Percentiles rank a stretch among this genome's conserved stretches.
These are phyloP conservation scores for Incumbomyces delicatus DNA, from an alignment of 2,329 filamentous ascomycete species.

Conservation along the genomic window DNA sequence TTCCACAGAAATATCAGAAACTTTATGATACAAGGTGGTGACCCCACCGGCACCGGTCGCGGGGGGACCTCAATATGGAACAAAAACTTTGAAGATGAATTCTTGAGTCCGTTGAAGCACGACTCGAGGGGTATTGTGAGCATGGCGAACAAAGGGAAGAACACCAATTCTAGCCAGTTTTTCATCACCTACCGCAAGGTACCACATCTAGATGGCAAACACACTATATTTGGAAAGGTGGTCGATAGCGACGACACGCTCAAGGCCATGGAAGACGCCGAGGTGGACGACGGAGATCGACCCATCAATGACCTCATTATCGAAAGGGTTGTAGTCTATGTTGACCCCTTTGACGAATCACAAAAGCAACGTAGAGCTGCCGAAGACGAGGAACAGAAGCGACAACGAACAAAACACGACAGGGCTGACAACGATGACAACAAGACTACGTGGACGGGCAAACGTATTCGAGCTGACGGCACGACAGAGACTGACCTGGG, in stretches of 20 bases:
- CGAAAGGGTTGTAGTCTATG: conserved; percentile 71
- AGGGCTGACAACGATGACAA: conserved; percentile 58
- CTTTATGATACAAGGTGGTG: conserved; percentile 97
- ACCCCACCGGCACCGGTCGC: conserved; percentile 82
- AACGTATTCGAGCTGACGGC: conserved; percentile 64
- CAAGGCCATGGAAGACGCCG: conserved; percentile 63
- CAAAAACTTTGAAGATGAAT: conserved; percentile 87
- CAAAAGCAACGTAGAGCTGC: conserved; percentile 60
- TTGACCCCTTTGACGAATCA: conserved; percentile 95
- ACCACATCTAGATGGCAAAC: conserved; percentile 83
- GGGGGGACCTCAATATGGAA: conserved; percentile 90
- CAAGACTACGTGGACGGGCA: conserved; percentile 90
- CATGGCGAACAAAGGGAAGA: conserved; percentile 98
- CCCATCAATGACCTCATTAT: conserved; percentile 73
- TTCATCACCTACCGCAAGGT: conserved; percentile 84
- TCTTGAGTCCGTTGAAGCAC: conserved; percentile 82
- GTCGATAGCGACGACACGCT: conserved; percentile 67
- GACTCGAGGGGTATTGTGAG: conserved; percentile 68
- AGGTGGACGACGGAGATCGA: conserved; percentile 63
- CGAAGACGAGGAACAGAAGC: conserved; percentile 35
- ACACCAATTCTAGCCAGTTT: conserved; percentile 91
- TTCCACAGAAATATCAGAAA: conserved; percentile 93
- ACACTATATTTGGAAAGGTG: conserved; percentile 89
- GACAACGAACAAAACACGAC: conserved; percentile 23
- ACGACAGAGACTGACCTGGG: conserved; percentile 37